Evolutionary conservation across 2,329 filamentous ascomycete species (phyloP).

Genomic region (Pezizomycotina sp.): DNA sequence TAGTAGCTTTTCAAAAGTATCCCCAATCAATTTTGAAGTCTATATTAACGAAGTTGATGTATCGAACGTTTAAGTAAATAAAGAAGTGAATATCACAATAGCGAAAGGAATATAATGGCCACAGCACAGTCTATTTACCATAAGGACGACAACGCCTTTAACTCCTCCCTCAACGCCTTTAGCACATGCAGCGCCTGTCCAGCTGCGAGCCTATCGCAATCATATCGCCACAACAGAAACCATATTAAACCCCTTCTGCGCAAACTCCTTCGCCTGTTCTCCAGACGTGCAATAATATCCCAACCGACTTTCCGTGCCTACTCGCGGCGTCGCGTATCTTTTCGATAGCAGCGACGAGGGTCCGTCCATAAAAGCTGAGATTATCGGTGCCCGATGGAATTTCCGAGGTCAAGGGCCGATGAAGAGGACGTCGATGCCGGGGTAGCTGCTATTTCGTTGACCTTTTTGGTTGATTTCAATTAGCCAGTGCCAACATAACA

Average conservation of each 20-base stretch:
- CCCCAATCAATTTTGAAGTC: too few species aligned
- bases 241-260: constrained; percentile 17
- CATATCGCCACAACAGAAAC: constrained; percentile 16
- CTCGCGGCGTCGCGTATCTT: constrained; percentile 42
- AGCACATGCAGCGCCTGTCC: too few species aligned
- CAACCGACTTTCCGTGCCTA: constrained; percentile 49
- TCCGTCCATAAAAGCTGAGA: constrained; percentile 27
- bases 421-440: constrained; percentile 46
- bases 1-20: too few species aligned
- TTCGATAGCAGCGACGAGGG: constrained; percentile 43
- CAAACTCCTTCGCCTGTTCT: constrained; percentile 10
- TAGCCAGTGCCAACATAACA: not conserved
- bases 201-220: constrained; percentile 10
- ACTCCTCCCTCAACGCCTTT: too few species aligned
- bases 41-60: too few species aligned
- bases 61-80: too few species aligned
- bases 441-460: constrained; percentile 46
- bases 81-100: too few species aligned
- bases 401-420: constrained; percentile 49
- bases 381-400: constrained; percentile 23
- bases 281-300: constrained; percentile 24
- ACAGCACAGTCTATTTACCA: too few species aligned
- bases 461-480: not conserved
- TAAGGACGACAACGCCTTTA: too few species aligned
- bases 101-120: too few species aligned